Percentiles rank a stretch among this genome's conserved stretches.
Evolutionary conservation across 192 early-diverging fungal species (phyloP).

Genomic region (Podila verticillata): DNA sequence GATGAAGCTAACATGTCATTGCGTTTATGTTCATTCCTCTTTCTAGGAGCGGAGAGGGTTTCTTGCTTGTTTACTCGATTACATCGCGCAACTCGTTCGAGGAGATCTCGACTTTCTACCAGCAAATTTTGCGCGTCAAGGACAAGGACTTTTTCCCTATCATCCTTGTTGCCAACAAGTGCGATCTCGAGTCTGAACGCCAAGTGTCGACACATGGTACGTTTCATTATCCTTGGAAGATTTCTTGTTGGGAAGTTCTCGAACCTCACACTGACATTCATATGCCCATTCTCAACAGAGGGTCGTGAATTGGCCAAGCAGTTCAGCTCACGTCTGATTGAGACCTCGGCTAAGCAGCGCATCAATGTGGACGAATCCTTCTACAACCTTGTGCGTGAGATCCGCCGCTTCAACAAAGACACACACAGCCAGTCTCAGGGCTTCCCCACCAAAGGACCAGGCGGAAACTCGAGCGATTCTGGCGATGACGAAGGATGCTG

Average conservation of each 20-base stretch:
- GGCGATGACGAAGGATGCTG: constrained; percentile 56
- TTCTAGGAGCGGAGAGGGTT: constrained; percentile 87
- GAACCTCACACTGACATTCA: background rate
- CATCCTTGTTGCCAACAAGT: constrained; percentile 93
- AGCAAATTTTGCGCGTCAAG: constrained; percentile 93
- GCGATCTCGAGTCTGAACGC: constrained; percentile 81
- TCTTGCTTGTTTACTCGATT: constrained; percentile 91
- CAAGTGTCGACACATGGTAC: constrained; percentile 74
- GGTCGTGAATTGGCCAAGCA: constrained; percentile 75
- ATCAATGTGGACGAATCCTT: constrained; percentile 93
- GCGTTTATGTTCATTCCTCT: background rate
- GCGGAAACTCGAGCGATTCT: constrained; percentile 11
- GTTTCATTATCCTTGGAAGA: background rate
- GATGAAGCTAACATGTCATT: too few species aligned
- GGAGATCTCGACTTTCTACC: constrained; percentile 85
- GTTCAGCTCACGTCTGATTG: constrained; percentile 81
- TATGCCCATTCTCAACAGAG: constrained; percentile 57
- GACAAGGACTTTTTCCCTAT: constrained; percentile 86
- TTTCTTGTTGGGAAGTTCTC: too few species aligned
- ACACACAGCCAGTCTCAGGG: constrained; percentile 29
- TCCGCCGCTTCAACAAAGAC: constrained; percentile 80
- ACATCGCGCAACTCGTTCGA: constrained; percentile 90
- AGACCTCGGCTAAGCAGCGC: constrained; percentile 85
- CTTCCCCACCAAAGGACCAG: constrained; percentile 39
- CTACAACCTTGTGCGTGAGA: constrained; percentile 82